Percentiles rank a stretch among this genome's conserved stretches.
phyloP scores from a whole-genome alignment of 805 yeast species.

The Metschnikowia lochheadii region DNA sequence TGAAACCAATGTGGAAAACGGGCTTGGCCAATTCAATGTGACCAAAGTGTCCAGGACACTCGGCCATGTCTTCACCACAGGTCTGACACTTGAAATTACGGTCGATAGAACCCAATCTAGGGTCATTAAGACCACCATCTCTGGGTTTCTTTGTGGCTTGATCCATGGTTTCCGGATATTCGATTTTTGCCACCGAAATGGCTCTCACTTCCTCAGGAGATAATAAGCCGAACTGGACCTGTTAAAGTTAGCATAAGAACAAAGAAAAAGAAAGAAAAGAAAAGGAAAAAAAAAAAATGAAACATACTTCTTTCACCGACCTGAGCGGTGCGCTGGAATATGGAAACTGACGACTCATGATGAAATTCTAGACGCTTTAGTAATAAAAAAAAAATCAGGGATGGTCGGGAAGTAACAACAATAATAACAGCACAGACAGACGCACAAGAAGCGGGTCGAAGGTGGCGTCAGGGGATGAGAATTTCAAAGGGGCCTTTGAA shows the following conservation, averaged over 20 bases:
- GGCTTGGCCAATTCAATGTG: conserved; percentile 98
- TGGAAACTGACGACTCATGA: conserved; percentile 59
- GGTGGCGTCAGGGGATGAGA: background rate
- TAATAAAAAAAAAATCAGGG: background rate
- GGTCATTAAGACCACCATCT: conserved; percentile 96
- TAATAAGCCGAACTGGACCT: conserved; percentile 93
- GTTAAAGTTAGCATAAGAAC: conserved; percentile 18
- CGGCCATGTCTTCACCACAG: conserved; percentile 98
- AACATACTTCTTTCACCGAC: conserved; percentile 86
- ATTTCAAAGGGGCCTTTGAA: background rate
- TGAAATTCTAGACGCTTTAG: conserved; percentile 2
- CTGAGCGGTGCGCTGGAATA: conserved; percentile 98
- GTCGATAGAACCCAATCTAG: conserved; percentile 94
- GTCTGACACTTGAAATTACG: conserved; percentile 98
- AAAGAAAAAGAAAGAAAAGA: background rate
- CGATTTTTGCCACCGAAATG: conserved; percentile 95
- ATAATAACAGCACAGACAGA: background rate
- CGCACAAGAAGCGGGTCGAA: background rate
- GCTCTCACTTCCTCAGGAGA: conserved; percentile 97
- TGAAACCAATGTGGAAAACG: conserved; percentile 96
- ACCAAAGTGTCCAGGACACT: conserved; percentile 99
- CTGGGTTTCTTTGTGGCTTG: conserved; percentile 92
- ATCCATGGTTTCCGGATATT: conserved; percentile 99
- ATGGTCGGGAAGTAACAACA: background rate
- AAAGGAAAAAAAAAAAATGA: background rate